A percentile compares a stretch with the other conserved stretches of the same genome.
These are phyloP conservation scores for Monosporascus sp. DNA, from an alignment of 2,329 filamentous ascomycete genomes.

Conservation along the genomic window DNA sequence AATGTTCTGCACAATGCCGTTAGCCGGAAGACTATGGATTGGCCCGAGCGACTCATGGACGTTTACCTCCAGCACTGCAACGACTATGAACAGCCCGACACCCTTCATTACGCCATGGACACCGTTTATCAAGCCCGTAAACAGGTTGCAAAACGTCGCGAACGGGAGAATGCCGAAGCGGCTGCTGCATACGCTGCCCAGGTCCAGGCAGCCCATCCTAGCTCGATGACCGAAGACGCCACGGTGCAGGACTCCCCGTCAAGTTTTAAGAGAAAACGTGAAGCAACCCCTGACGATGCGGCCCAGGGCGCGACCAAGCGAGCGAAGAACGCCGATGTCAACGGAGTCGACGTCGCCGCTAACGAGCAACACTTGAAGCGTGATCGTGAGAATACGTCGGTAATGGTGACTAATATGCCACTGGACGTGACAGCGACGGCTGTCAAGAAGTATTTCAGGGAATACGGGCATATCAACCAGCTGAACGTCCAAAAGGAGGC, in stretches of 20 bases:
- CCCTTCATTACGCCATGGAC: constrained; percentile 68
- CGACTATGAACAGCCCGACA: constrained; percentile 77
- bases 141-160: constrained; percentile 56
- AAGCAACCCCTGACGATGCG: constrained; percentile 45
- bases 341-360: constrained; percentile 24
- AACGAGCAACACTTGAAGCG: constrained; percentile 54
- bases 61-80: constrained; percentile 78
- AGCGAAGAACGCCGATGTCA: constrained; percentile 43
- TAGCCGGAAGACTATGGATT: constrained; percentile 58
- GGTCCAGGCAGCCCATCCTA: constrained; percentile 28
- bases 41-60: constrained; percentile 70
- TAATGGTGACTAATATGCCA: constrained; percentile 77
- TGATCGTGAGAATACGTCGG: constrained; percentile 84
- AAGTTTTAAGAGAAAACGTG: constrained; percentile 69
- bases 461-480: constrained; percentile 79
- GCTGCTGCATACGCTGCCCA: constrained; percentile 44
- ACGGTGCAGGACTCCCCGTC: constrained; percentile 32
- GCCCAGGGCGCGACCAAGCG: constrained; percentile 61
- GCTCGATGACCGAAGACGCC: constrained; percentile 17
- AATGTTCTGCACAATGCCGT: constrained; percentile 69
- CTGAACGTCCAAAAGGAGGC: constrained; percentile 63
- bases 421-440: constrained; percentile 62
- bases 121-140: constrained; percentile 65
- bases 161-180: constrained; percentile 59
- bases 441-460: constrained; percentile 84